Evolutionary conservation across 805 yeast genomes (phyloP).

Genomic region (Starmerella scarabaei): DNA sequence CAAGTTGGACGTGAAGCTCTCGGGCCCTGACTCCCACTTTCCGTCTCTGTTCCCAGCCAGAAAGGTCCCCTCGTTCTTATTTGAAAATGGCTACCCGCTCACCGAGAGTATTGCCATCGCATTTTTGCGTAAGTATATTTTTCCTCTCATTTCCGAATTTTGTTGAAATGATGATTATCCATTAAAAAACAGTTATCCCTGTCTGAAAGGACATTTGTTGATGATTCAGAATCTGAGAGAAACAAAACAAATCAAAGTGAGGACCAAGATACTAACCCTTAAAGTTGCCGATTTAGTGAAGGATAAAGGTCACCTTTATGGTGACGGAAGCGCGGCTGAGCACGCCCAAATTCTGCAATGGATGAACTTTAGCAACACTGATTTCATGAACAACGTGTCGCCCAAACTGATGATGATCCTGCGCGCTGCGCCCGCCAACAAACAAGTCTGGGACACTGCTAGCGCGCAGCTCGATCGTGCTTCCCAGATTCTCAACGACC

Average conservation of each 20-base stretch:
- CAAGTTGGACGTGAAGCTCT: constrained; percentile 44
- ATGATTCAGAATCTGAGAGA: constrained; percentile 19
- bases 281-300: constrained; percentile 15
- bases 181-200: constrained; percentile 32
- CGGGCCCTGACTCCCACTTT: constrained; percentile 33
- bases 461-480: constrained; percentile 28
- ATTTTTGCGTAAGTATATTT: constrained; percentile 40
- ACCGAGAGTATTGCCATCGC: constrained; percentile 52
- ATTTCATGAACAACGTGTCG: constrained; percentile 39
- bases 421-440: constrained; percentile 66
- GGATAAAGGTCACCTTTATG: constrained; percentile 39
- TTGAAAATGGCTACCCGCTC: constrained; percentile 49
- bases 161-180: constrained; percentile 24
- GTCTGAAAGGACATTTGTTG: constrained; percentile 29
- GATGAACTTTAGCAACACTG: constrained; percentile 65
- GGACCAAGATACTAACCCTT: constrained; percentile 16
- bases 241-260: too few relatives aligned
- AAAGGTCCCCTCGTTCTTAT: constrained; percentile 15
- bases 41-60: constrained; percentile 31
- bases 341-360: constrained; percentile 57
- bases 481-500: constrained; percentile 26
- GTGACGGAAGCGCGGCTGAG: constrained; percentile 32
- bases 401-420: constrained; percentile 44
- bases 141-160: too few relatives aligned
- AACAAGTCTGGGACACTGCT: constrained; percentile 45